These are phyloP conservation scores for Phytophthora sojae DNA, from an alignment of 352 stramenopile genomes.

Conservation along the genomic window DNA sequence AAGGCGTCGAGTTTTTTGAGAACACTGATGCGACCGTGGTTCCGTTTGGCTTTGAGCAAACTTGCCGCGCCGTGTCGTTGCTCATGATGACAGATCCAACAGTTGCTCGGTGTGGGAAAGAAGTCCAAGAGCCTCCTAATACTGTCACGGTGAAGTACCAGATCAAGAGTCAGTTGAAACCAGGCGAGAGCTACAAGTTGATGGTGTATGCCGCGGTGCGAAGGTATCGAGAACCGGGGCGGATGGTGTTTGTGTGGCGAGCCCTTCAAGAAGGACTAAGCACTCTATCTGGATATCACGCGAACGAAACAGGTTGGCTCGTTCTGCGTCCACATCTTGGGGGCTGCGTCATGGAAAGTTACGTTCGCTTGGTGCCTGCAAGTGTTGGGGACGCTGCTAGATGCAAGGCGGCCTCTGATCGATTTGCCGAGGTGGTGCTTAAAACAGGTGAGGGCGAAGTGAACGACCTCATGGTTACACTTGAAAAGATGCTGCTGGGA, in stretches of 20 bases:
- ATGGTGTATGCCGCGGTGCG: slow-evolving; percentile 12
- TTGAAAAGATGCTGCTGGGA: slow-evolving; percentile 26
- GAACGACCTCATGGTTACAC: slow-evolving; percentile 17
- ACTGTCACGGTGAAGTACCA: slow-evolving; percentile 37
- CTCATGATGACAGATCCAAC: neutral
- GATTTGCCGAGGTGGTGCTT: slow-evolving; percentile 5
- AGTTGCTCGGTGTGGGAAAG: slow-evolving; percentile 1
- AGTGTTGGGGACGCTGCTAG: neutral
- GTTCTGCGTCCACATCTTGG: slow-evolving; percentile 14
- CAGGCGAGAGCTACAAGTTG: slow-evolving; percentile 8
- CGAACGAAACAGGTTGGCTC: slow-evolving; percentile 60
- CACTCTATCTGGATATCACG: slow-evolving; percentile 38
- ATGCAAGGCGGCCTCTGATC: slow-evolving; percentile 3
- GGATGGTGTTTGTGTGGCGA: slow-evolving; percentile 64
- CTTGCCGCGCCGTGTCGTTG: neutral
- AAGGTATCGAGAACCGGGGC: slow-evolving; percentile 42
- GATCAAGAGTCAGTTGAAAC: slow-evolving; percentile 8
- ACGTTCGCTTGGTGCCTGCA: slow-evolving; percentile 16
- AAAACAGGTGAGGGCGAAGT: slow-evolving; percentile 24
- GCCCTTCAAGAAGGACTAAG: slow-evolving; percentile 39
- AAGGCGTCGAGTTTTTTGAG: neutral
- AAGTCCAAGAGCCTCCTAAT: slow-evolving; percentile 19
- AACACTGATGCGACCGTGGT: neutral
- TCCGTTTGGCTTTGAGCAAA: neutral
- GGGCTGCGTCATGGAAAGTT: slow-evolving; percentile 12